Evolutionary conservation across 768 basidiomycete species (phyloP).

Genomic region (Termitomyces titanicus): DNA sequence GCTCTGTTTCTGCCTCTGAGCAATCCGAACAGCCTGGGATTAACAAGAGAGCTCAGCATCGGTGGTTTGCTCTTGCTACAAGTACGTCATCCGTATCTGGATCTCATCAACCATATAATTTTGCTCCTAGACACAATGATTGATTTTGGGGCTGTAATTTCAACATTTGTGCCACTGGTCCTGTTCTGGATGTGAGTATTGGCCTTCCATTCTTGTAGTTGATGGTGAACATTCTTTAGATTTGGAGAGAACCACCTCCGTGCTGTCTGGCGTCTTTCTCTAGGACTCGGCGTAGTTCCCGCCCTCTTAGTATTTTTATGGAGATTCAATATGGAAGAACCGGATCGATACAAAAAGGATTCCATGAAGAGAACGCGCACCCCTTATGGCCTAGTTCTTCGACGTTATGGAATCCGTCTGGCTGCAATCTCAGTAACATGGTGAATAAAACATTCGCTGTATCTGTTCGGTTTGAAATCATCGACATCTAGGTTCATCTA

Average conservation of each 20-base stretch:
- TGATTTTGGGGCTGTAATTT: conserved; percentile 76
- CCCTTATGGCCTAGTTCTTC: conserved; percentile 74
- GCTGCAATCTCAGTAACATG: conserved; percentile 75
- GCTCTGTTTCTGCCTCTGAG: conserved; percentile 85
- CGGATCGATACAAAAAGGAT: conserved; percentile 66
- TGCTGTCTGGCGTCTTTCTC: conserved; percentile 82
- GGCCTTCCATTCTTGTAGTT: neutral
- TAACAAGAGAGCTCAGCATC: conserved; percentile 74
- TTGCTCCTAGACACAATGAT: conserved; percentile 68
- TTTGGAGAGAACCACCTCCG: conserved; percentile 78
- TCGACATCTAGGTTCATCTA: neutral
- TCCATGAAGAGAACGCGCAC: conserved; percentile 74
- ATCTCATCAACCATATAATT: neutral
- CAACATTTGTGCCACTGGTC: conserved; percentile 80
- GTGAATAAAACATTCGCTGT: conserved; percentile 30
- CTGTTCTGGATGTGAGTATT: conserved; percentile 79
- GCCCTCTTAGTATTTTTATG: conserved; percentile 78
- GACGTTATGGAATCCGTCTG: conserved; percentile 76
- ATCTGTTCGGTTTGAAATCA: neutral
- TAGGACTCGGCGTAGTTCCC: conserved; percentile 82
- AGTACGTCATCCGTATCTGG: conserved; percentile 44
- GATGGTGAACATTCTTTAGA: conserved; percentile 28
- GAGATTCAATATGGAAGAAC: conserved; percentile 84
- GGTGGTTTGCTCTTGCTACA: conserved; percentile 86
- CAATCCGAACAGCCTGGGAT: conserved; percentile 84